A percentile compares a stretch with the other conserved stretches of the same genome.
Conservation (phyloP, 139 green algal genomes). For the Chlorella sp. region DNA sequence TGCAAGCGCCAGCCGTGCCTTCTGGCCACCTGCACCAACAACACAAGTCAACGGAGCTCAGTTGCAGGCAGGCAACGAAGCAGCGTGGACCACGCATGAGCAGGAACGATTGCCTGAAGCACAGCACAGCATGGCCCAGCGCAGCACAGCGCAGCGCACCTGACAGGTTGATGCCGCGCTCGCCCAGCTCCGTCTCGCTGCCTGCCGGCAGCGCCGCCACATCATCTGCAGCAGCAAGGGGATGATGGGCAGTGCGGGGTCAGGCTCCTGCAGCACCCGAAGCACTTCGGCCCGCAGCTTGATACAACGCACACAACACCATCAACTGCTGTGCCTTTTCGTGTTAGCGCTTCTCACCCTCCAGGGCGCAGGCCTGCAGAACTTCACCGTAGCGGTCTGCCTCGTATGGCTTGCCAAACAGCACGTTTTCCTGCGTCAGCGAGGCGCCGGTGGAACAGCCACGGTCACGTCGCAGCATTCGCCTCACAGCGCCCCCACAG, state of each 20-base stretch:
- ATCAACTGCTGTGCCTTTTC: too few relatives aligned
- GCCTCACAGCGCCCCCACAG: too few relatives aligned
- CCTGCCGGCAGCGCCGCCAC: conserved; percentile 79
- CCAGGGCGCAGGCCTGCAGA: conserved; percentile 75
- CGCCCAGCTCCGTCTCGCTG: conserved; percentile 88
- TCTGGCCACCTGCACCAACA: conserved; percentile 67
- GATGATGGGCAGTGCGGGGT: too few relatives aligned
- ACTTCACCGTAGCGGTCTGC: conserved; percentile 62
- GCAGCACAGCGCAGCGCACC: conserved; percentile 32
- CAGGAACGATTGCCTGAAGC: neutral
- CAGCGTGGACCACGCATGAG: too few relatives aligned
- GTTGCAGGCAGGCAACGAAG: too few relatives aligned
- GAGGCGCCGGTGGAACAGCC: too few relatives aligned
- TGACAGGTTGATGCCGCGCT: conserved; percentile 90
- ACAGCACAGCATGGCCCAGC: neutral
- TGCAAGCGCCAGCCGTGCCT: conserved; percentile 82
- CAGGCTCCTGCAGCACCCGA: too few relatives aligned
- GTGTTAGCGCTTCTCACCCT: conserved; percentile 5
- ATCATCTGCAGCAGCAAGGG: conserved; percentile 51
- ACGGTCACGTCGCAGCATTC: too few relatives aligned
- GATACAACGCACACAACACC: neutral
- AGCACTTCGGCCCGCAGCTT: neutral
- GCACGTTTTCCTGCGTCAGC: conserved; percentile 78
- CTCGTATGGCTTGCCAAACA: conserved; percentile 74
- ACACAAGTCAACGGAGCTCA: too few relatives aligned